Evolutionary conservation across 768 basidiomycete species (phyloP).

Genomic region (Rhodotorula taiwanensis): DNA sequence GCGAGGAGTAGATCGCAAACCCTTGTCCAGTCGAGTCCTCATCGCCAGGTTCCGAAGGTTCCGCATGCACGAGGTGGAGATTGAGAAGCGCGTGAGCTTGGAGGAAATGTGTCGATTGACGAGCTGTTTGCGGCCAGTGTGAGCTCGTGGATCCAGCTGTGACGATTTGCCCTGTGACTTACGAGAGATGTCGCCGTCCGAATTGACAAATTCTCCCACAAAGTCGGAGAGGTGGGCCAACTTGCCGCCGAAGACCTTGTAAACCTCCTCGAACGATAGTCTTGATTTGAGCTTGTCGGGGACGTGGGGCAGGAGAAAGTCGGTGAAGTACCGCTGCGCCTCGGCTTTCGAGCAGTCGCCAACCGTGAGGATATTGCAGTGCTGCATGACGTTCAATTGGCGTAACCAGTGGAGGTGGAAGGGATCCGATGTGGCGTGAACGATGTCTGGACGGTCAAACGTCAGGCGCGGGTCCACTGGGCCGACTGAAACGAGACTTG

Average conservation of each 20-base stretch:
- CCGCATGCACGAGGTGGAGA: constrained; percentile 78
- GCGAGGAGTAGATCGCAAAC: constrained; percentile 48
- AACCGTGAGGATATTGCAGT: constrained; percentile 61
- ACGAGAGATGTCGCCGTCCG: constrained; percentile 66
- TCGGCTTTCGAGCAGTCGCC: constrained; percentile 72
- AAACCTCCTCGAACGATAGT: constrained; percentile 65
- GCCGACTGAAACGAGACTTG: too few relatives aligned
- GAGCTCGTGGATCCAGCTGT: too few relatives aligned
- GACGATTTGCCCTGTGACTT: constrained; percentile 39
- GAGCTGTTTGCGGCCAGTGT: constrained; percentile 50
- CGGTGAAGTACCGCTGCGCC: constrained; percentile 59
- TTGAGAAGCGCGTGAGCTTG: constrained; percentile 78
- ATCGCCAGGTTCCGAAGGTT: constrained; percentile 49
- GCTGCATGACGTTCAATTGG: constrained; percentile 30
- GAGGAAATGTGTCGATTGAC: constrained; percentile 72
- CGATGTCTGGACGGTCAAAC: constrained; percentile 4
- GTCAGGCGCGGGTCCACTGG: too few relatives aligned
- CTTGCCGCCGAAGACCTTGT: constrained; percentile 75
- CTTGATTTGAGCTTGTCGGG: constrained; percentile 55
- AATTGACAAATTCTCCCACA: constrained; percentile 52
- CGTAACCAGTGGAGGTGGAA: constrained; percentile 30
- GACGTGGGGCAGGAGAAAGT: constrained; percentile 61
- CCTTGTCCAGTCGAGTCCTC: constrained; percentile 42
- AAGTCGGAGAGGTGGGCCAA: constrained; percentile 77
- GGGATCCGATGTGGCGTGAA: constrained; percentile 24